Conservation (phyloP, 2,329 filamentous ascomycete genomes). For the Onygenales sp. region DNA sequence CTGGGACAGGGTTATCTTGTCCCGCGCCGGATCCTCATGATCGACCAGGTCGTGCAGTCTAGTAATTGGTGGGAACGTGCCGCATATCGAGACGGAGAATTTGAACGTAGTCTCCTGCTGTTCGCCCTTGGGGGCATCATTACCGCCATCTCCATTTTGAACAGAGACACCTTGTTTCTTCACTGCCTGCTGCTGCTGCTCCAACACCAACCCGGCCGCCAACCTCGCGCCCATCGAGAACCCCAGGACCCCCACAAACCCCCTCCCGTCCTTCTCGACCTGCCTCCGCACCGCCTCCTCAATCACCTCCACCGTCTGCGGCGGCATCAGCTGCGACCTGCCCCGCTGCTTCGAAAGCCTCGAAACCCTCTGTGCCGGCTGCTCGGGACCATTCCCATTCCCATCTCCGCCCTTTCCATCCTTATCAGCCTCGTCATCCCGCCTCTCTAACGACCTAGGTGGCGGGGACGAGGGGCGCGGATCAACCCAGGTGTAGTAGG, state of each 20-base stretch:
- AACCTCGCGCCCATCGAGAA: conserved; percentile 60
- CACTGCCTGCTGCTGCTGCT: conserved; percentile 1
- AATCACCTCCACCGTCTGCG: conserved; percentile 22
- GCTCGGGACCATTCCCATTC: too few species aligned
- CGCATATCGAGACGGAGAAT: conserved; percentile 2
- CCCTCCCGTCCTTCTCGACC: conserved; percentile 34
- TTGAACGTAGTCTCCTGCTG: neutral
- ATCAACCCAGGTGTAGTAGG: conserved; percentile 54
- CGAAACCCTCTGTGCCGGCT: neutral
- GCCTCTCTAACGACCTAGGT: neutral
- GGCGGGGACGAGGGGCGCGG: neutral
- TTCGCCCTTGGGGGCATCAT: neutral
- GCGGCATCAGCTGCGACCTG: conserved; percentile 35
- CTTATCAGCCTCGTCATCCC: neutral
- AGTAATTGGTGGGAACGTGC: neutral
- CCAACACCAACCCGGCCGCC: conserved; percentile 47
- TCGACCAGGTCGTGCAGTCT: neutral
- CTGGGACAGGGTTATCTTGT: neutral
- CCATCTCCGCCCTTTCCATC: neutral
- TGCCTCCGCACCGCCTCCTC: conserved; percentile 32
- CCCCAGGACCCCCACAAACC: conserved; percentile 53
- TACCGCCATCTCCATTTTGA: neutral
- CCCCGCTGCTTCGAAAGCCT: conserved; percentile 40
- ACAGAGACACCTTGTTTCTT: neutral
- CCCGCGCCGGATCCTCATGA: neutral